Conservation (phyloP, 495 filamentous ascomycete genomes). For the Penicillium odoratum region DNA sequence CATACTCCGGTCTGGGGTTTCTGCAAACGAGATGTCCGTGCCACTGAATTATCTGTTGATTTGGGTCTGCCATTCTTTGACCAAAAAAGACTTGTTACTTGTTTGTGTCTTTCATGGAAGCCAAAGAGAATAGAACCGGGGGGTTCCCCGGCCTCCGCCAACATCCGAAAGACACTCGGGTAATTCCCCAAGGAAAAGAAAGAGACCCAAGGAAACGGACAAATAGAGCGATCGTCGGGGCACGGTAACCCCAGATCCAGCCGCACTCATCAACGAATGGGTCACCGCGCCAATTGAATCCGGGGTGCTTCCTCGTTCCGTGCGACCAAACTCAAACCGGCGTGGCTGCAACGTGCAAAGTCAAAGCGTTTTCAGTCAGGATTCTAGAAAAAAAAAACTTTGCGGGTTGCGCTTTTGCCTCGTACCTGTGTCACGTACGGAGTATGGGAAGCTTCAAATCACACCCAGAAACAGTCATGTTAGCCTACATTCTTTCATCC, state of each 20-base stretch:
- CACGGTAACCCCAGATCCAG: constrained; percentile 22
- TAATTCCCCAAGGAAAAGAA: background rate
- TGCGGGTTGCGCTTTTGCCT: background rate
- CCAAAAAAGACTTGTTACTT: background rate
- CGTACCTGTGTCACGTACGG: constrained; percentile 2
- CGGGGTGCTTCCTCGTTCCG: constrained; percentile 17
- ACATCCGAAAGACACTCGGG: constrained; percentile 9
- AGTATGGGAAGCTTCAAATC: background rate
- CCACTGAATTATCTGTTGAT: constrained; percentile 8
- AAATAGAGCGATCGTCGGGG: constrained; percentile 15
- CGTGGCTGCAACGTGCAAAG: constrained; percentile 27
- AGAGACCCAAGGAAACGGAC: constrained; percentile 2
- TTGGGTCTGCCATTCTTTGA: background rate
- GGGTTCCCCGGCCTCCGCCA: constrained; percentile 7
- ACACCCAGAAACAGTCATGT: background rate
- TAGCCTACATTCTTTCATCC: background rate
- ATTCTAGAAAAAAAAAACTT: background rate
- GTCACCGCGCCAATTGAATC: constrained; percentile 11
- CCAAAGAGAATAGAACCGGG: background rate
- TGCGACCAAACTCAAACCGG: constrained; percentile 29
- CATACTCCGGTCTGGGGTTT: constrained; percentile 29
- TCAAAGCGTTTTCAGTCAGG: background rate
- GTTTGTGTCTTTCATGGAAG: background rate
- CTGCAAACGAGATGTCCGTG: constrained; percentile 36
- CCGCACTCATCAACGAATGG: constrained; percentile 19